Evolutionary conservation across 1,284 basidiomycete species (phyloP).

Genomic region (Cryptococcus sp.): DNA sequence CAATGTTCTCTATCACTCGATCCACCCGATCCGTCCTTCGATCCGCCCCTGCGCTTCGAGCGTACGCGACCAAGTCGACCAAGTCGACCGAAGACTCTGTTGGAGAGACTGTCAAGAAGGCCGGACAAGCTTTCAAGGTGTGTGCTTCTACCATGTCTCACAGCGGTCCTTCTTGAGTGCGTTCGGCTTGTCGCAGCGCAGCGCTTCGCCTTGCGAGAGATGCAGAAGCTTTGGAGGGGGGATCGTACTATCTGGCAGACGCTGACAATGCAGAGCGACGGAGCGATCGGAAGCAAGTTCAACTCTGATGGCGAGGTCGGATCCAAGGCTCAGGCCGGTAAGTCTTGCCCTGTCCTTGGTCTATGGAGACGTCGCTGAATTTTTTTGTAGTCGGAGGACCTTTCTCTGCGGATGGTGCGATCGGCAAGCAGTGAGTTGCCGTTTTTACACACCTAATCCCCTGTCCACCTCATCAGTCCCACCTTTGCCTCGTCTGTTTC

Average conservation of each 20-base stretch:
- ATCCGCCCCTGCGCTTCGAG: background rate
- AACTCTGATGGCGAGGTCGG: constrained; percentile 23
- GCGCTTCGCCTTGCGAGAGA: too few relatives aligned
- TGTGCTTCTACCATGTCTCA: background rate
- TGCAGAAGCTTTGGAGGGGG: background rate
- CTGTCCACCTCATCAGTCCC: too few relatives aligned
- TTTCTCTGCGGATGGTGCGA: constrained; percentile 23
- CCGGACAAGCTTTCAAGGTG: constrained; percentile 14
- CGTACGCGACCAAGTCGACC: background rate
- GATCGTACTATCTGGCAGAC: background rate
- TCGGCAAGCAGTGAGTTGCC: constrained; percentile 30
- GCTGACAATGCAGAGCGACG: constrained; percentile 18
- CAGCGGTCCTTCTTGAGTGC: background rate
- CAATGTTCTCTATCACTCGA: constrained; percentile 3
- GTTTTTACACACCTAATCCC: too few relatives aligned
- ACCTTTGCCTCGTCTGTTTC: too few relatives aligned
- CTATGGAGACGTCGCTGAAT: constrained; percentile 24
- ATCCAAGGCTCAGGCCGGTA: constrained; percentile 17
- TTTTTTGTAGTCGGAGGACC: constrained; percentile 22
- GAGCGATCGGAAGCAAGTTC: constrained; percentile 26
- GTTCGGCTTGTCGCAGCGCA: too few relatives aligned
- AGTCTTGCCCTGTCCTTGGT: constrained; percentile 10
- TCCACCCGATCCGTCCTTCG: background rate
- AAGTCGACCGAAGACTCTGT: constrained; percentile 8
- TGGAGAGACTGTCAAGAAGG: constrained; percentile 21